phyloP scores from a whole-genome alignment of 164 flowering plant species.

The Stephania japonica region DNA sequence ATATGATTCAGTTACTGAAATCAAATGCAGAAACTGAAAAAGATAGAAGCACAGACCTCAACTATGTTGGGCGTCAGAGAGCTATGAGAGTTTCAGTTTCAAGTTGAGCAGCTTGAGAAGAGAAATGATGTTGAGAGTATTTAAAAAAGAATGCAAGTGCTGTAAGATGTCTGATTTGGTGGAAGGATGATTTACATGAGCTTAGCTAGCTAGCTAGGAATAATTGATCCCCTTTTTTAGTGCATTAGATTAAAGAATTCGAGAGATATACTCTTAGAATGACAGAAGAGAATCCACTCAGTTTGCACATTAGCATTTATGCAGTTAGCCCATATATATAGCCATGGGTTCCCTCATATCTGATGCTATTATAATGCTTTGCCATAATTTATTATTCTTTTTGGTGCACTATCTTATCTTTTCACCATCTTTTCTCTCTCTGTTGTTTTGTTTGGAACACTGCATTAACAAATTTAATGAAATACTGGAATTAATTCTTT shows the following conservation, averaged over 20 bases:
- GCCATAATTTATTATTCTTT: not conserved
- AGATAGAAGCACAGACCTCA: not conserved
- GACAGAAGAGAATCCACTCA: slow-evolving; percentile 11
- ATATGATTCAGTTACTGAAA: not conserved
- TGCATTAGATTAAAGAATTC: not conserved
- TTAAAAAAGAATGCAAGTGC: not conserved
- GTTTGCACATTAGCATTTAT: not conserved
- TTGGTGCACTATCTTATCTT: not conserved
- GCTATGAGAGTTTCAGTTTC: not conserved
- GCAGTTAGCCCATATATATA: not conserved
- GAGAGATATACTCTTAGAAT: not conserved
- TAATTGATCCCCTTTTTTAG: not conserved
- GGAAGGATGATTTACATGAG: too few relatives aligned
- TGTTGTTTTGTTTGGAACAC: not conserved
- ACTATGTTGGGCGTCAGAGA: not conserved
- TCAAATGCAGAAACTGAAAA: too few relatives aligned
- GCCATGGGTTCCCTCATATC: not conserved
- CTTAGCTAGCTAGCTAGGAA: not conserved
- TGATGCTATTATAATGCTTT: not conserved
- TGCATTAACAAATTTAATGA: too few relatives aligned
- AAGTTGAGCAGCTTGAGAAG: not conserved
- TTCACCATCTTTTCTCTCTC: not conserved
- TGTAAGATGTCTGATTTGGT: not conserved
- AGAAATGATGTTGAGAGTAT: not conserved
- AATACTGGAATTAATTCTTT: too few relatives aligned